Base-by-base conservation (phyloP, 257 asterid species). In the Solanum pinnatisectum region DNA sequence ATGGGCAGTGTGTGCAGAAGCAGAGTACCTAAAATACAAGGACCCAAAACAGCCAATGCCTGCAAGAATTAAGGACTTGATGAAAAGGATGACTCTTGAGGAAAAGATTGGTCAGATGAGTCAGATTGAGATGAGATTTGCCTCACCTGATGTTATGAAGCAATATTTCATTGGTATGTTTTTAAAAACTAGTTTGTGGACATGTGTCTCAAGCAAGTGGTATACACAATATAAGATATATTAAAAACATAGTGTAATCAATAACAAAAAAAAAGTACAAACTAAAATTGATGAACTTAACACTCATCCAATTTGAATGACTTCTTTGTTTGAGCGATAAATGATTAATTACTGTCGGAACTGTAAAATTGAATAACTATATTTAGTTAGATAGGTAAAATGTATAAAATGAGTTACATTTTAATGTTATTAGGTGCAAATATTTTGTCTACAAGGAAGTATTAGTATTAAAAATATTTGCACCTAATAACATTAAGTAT, bases 41-140 rank as follows among this genome's bases (percentile, higher is more conserved):
- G 89, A 86, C 60, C 70, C 89, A 27, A 86, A 89, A 13, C 87
- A 86, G 72, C 72, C 90, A 79, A 8, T 89, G 67, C 63, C 46
- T 42, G 68, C 60, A 27, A 89, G 90, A 81, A 63, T 89, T 22
- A 86, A 32, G 30, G 89, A 89, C 85, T 87, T 89, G 84, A 84
- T 86, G 74, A 68, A 72, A 20, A 87, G 90, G 44, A 89, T 89
- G 91, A n/a, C n/a, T n/a, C n/a, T n/a, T n/a, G n/a, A n/a, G n/a
- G n/a, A n/a, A n/a, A n/a, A n/a, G n/a, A n/a, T 89, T 70, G 89
- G 90, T 5, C 90, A 89, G 85, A 89, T 89, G 91, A 89, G 65
- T 71, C 91, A 89, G 79, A 89, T 89, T 71, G 91, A 89, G 49
- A 39, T 70, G 42, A 37, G n/a, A 60, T 79, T 81, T 87, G 87